Evolutionary conservation across 345 rosid species (phyloP), one percentile per base, ranked within the genome.

Genomic region (Clarkia xantiana): DNA sequence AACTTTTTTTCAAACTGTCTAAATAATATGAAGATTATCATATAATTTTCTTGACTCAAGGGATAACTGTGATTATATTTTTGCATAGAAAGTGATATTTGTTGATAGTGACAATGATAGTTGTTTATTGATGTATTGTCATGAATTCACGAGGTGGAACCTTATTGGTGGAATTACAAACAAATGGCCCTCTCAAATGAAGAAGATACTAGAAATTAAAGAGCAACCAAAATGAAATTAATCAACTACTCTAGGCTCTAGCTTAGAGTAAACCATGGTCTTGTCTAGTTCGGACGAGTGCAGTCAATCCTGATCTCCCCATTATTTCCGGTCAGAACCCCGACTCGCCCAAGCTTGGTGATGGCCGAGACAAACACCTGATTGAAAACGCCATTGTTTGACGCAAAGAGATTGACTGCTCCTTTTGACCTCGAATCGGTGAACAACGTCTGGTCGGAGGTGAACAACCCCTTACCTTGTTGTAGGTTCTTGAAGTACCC

Each of bases 251-350:
- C 36, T 29, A 29, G n/a, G 8, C 14, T 19, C 8, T 11, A 19
- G 29, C 5, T 18, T n/a, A 15, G n/a, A 38, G 18, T 34, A 29
- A 34, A 47, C 51, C 12, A 5, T 9, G 49, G 16, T 12, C 7
- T 14, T 39, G 0, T 43, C 64, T 75, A 83, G 55, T 80, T 83
- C 11, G 54, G 52, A 38, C 70, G 77, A 18, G 65, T 41, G 53
- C 96, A 87, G 43, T 84, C 85, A 16, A 59, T 53, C 20, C 94
- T 72, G 14, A 89, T 85, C 67, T 89, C 91, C 6, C 95, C 97
- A 11, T 58, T 62, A 3, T 58, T 61, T 22, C 97, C 90, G 0
- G 85, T 85, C 66, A 49, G 36, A 52, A 80, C 79, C 0, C 85
- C 95, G 1, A 82, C 77, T 1, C 93, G 71, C 12, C 94, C 97